Conservation (phyloP, 495 filamentous ascomycete species). For the Aspergillus conjunctus region DNA sequence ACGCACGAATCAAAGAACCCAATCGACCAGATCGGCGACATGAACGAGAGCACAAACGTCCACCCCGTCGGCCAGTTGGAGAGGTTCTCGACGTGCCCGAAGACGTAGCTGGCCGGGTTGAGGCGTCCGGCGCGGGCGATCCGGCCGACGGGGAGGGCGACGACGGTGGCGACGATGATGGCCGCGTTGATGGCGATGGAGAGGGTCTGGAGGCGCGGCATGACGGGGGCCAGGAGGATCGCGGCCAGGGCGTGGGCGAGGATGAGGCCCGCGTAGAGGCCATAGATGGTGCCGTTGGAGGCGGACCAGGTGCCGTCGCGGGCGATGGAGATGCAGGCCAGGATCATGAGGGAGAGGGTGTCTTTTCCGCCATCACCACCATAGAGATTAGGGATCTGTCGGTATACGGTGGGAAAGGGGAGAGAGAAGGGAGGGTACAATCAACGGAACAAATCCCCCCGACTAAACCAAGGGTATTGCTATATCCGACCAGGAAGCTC, state of each 20-base stretch:
- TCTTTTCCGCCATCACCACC: constrained; percentile 36
- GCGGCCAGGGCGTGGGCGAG: constrained; percentile 60
- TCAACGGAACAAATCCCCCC: constrained; percentile 65
- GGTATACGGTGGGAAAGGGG: not conserved
- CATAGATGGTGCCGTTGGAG: constrained; percentile 61
- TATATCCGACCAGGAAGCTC: constrained; percentile 71
- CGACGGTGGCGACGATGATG: constrained; percentile 64
- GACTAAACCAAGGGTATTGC: constrained; percentile 68
- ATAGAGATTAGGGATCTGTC: too few species aligned
- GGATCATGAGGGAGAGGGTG: constrained; percentile 54
- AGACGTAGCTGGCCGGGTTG: constrained; percentile 45
- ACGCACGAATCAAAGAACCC: constrained; percentile 54
- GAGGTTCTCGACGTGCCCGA: constrained; percentile 48
- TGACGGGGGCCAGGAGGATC: constrained; percentile 56
- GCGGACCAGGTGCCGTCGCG: constrained; percentile 66
- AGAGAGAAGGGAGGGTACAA: constrained; percentile 35
- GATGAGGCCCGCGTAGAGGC: constrained; percentile 62
- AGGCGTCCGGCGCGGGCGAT: constrained; percentile 32
- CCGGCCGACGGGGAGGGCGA: constrained; percentile 65
- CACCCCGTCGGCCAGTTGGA: constrained; percentile 61
- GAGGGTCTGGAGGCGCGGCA: constrained; percentile 66
- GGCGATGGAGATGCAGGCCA: constrained; percentile 60
- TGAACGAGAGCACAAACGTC: constrained; percentile 63
- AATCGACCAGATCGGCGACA: constrained; percentile 66
- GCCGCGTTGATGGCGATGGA: constrained; percentile 65